phyloP scores from a whole-genome alignment of 2,329 filamentous ascomycete genomes.

The Fusarium sp. region DNA sequence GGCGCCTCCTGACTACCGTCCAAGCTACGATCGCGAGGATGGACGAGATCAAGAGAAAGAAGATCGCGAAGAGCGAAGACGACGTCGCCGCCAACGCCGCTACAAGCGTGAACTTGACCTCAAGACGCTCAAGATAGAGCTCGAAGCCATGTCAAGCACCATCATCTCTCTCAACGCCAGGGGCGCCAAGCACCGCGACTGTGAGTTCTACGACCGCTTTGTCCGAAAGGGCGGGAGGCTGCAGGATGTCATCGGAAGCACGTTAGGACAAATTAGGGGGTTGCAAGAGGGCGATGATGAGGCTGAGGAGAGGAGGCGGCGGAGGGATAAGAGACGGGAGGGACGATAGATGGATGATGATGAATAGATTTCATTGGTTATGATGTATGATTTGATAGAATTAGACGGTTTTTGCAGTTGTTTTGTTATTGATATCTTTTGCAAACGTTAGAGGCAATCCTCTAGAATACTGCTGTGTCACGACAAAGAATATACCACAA shows the following conservation, averaged over 20 bases:
- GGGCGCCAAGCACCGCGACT: constrained; percentile 44
- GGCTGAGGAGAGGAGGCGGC: constrained; percentile 30
- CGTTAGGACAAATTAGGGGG: constrained; percentile 44
- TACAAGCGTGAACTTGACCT: constrained; percentile 42
- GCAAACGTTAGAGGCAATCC: constrained; percentile 15
- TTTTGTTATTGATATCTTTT: background rate
- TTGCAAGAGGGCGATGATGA: constrained; percentile 34
- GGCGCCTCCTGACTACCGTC: constrained; percentile 18
- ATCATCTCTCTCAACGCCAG: constrained; percentile 47
- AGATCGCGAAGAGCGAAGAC: constrained; percentile 38
- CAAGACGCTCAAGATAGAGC: constrained; percentile 43
- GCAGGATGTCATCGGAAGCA: constrained; percentile 48
- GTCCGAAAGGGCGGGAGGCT: constrained; percentile 46
- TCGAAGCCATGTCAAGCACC: constrained; percentile 49
- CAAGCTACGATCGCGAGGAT: background rate
- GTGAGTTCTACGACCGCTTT: constrained; percentile 49
- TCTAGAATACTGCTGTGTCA: constrained; percentile 32
- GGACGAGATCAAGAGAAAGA: constrained; percentile 8
- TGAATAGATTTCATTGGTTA: constrained; percentile 14
- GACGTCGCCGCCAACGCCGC: constrained; percentile 37
- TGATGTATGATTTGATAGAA: background rate
- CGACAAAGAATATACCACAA: constrained; percentile 10
- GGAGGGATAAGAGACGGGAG: constrained; percentile 25
- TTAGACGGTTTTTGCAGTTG: constrained; percentile 10
- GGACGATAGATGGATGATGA: constrained; percentile 1